Base-by-base conservation (phyloP, 2,329 filamentous ascomycete species). In the Orbilia javanica region DNA sequence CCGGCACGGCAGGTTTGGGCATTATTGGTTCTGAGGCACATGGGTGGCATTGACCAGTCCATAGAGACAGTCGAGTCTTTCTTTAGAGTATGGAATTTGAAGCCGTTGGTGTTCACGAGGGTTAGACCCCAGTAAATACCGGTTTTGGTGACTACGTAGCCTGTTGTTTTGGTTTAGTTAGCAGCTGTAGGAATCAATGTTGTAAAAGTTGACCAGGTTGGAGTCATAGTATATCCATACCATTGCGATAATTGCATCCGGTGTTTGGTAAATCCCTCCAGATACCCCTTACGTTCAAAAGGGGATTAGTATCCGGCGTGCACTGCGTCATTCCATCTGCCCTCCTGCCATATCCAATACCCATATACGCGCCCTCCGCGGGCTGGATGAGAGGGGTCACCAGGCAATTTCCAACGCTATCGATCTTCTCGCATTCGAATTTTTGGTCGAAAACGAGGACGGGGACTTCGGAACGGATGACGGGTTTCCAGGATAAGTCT, bases 41-140 rank as follows among this genome's bases (percentile, higher is more conserved):
- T 53, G 25, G 50, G 39, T 15, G 70, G 36, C 70, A 74, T 68
- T 15, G 50, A 64, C 70, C 63, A 74, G 70, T 74, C 70, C 62
- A 74, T 62, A 4, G 4, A 4, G 11, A 62, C 10, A n/a, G 52
- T 25, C 8, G 70, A 74, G 36, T 52, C 66, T 18, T 74, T 57
- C 8, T 18, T 53, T n/a, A 67, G 50, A n/a, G n/a, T 31, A 13
- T 68, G 62, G 70, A 67, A 68, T 25, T 67, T 67, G 52, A 62
- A 74, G 44, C 5, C 13, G 52, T 53, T 53, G 70, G 53, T 67
- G 31, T 74, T 74, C 20, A 10, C 1, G 5, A 25, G 2, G 18
- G 62, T 68, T 20, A 74, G 52, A 18, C 63, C 70, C 70, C 63
- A 74, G 8, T 29, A 39, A 39, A 74, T 74, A 4, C 62, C 70